Evolutionary conservation across 2,329 filamentous ascomycete species (phyloP).

Genomic region (Alternaria postmessia): DNA sequence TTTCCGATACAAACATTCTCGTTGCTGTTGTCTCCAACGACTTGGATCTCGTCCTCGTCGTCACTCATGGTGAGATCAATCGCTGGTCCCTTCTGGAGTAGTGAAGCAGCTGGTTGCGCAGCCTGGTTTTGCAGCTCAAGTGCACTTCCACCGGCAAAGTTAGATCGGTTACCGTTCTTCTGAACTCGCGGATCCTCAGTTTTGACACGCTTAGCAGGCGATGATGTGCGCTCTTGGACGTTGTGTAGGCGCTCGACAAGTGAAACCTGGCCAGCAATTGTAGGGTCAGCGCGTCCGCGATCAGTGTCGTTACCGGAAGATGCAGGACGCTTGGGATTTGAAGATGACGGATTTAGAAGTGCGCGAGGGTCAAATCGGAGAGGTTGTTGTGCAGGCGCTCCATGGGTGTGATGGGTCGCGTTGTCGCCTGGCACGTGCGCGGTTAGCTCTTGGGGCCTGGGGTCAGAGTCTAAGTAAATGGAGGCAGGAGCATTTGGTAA

Average conservation of each 20-base stretch:
- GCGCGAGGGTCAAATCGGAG: slow-evolving; percentile 39
- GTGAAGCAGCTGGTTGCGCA: slow-evolving; percentile 6
- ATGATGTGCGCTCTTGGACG: slow-evolving; percentile 70
- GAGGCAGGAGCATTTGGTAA: slow-evolving; percentile 3
- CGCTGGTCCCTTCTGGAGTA: slow-evolving; percentile 16
- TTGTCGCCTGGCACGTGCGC: slow-evolving; percentile 29
- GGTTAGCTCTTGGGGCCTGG: slow-evolving; percentile 25
- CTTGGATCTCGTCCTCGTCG: slow-evolving; percentile 68
- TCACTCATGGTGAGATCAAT: slow-evolving; percentile 58
- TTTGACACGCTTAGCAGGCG: slow-evolving; percentile 55
- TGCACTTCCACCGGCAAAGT: slow-evolving; percentile 35
- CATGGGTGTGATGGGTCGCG: slow-evolving; percentile 13
- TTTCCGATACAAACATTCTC: slow-evolving; percentile 85
- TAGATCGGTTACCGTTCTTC: slow-evolving; percentile 25
- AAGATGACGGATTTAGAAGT: slow-evolving; percentile 46
- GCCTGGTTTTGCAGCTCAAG: slow-evolving; percentile 56
- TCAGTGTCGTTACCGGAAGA: slow-evolving; percentile 30
- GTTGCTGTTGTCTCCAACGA: slow-evolving; percentile 67
- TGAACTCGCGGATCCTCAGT: slow-evolving; percentile 33
- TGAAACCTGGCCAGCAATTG: slow-evolving; percentile 58
- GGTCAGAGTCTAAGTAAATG: slow-evolving; percentile 4
- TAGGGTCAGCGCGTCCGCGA: slow-evolving; percentile 33
- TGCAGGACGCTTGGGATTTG: slow-evolving; percentile 42
- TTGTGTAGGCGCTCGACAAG: slow-evolving; percentile 81
- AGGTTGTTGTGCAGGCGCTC: slow-evolving; percentile 12